These are phyloP conservation scores for Pelargonium fulgidum DNA, from an alignment of 441 rosid genomes.

Conservation along the genomic window DNA sequence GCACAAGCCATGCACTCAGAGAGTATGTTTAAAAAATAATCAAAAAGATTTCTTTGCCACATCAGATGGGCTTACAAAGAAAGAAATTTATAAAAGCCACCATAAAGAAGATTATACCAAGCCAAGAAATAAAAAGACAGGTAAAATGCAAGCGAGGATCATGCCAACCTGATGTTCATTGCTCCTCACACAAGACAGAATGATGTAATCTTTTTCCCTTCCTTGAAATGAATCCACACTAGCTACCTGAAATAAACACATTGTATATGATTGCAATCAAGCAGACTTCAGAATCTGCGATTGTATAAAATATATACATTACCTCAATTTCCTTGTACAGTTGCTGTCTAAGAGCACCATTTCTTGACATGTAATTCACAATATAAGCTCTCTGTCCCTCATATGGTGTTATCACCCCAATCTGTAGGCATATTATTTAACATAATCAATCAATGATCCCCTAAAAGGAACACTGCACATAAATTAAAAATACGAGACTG, in stretches of 20 bases:
- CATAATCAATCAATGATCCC: not conserved
- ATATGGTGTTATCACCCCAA: conserved; percentile 98
- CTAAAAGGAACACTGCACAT: not conserved
- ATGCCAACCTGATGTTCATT: conserved; percentile 92
- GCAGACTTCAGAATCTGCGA: conserved; percentile 9
- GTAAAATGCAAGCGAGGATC: not conserved
- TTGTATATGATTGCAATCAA: conserved; percentile 17
- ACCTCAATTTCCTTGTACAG: conserved; percentile 81
- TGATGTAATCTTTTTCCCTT: conserved; percentile 97
- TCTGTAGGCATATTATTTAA: conserved; percentile 36
- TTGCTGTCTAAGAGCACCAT: conserved; percentile 28
- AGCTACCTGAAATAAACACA: conserved; percentile 61
- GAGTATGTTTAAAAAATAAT: no score
- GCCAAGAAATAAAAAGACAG: not conserved
- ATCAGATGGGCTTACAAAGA: not conserved
- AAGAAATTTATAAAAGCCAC: not conserved
- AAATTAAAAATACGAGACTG: conserved; percentile 7
- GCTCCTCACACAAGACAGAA: conserved; percentile 97
- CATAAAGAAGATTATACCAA: not conserved
- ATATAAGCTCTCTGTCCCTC: conserved; percentile 60
- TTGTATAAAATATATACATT: conserved; percentile 12
- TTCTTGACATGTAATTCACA: conserved; percentile 25
- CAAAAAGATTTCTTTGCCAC: no score
- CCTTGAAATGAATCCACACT: conserved; percentile 99
- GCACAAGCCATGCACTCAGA: no score